Evolutionary conservation across 495 filamentous ascomycete species (phyloP).

Genomic region (Penicillium argentinense): DNA sequence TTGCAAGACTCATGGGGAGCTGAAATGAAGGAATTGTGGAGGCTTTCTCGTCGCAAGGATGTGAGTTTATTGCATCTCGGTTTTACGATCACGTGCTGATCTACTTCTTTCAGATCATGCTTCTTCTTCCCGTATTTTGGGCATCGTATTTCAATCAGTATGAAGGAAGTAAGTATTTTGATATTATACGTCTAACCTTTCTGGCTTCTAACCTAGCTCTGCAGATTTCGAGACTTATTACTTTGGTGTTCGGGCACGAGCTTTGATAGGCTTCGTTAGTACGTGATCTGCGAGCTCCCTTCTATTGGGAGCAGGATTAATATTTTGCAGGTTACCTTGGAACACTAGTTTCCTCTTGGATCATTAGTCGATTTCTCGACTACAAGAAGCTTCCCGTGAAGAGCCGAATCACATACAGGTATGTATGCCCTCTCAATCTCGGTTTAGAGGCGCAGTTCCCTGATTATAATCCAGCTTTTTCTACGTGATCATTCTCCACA

Average conservation of each 20-base stretch:
- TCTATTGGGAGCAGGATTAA: neutral
- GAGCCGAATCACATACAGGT: slow-evolving; percentile 41
- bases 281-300: slow-evolving; percentile 2
- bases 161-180: slow-evolving; percentile 21
- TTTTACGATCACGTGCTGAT: neutral
- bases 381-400: slow-evolving; percentile 37
- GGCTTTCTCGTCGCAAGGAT: slow-evolving; percentile 23
- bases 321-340: slow-evolving; percentile 28
- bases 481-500: slow-evolving; percentile 41
- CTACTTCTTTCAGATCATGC: slow-evolving; percentile 18
- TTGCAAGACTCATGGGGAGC: slow-evolving; percentile 41
- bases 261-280: slow-evolving; percentile 37
- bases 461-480: slow-evolving; percentile 29
- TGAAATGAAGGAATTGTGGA: slow-evolving; percentile 34
- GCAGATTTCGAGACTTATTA: slow-evolving; percentile 39
- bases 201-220: slow-evolving; percentile 1
- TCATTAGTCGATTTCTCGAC: slow-evolving; percentile 45
- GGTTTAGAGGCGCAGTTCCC: neutral
- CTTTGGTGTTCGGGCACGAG: slow-evolving; percentile 39
- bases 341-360: slow-evolving; percentile 32
- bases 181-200: neutral
- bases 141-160: slow-evolving; percentile 43
- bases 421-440: neutral
- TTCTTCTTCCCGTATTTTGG: slow-evolving; percentile 40
- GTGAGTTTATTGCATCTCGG: slow-evolving; percentile 9